phyloP scores from a whole-genome alignment of 495 filamentous ascomycete genomes.

The Penicillium herquei region DNA sequence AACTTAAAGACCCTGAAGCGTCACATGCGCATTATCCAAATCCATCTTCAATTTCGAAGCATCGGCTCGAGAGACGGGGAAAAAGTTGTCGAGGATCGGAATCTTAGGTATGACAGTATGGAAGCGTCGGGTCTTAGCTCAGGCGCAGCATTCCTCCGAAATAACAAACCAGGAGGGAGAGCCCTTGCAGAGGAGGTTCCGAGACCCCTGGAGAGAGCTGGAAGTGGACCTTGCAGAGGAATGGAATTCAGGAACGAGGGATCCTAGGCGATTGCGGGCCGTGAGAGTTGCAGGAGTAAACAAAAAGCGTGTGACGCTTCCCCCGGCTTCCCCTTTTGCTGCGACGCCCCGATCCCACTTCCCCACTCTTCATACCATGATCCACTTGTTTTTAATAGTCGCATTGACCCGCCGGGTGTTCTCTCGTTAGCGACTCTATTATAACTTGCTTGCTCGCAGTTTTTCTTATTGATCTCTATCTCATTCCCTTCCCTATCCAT shows the following conservation, averaged over 20 bases:
- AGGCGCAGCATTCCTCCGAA: conserved; percentile 1
- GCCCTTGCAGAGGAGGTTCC: conserved; percentile 1
- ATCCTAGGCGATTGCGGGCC: neutral
- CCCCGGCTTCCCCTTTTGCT: conserved; percentile 16
- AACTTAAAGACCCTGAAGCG: neutral
- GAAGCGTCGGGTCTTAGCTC: neutral
- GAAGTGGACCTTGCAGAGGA: conserved; percentile 4
- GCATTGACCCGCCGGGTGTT: conserved; percentile 16
- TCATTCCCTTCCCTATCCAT: neutral
- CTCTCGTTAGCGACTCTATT: conserved; percentile 12
- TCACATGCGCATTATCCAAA: neutral
- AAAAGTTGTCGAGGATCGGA: neutral
- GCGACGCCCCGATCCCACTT: conserved; percentile 1
- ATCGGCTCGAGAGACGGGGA: too few relatives aligned
- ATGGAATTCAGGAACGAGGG: conserved; percentile 1
- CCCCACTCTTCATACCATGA: conserved; percentile 5
- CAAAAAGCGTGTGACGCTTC: conserved; percentile 7
- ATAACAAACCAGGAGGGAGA: neutral
- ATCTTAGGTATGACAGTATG: neutral
- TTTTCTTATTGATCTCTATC: neutral
- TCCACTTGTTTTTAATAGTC: conserved; percentile 12
- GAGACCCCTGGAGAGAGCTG: neutral
- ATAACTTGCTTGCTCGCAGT: neutral
- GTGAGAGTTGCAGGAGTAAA: neutral
- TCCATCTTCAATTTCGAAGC: too few relatives aligned